Conservation (phyloP, 805 yeast species). For the Candida coquimbonensis region DNA sequence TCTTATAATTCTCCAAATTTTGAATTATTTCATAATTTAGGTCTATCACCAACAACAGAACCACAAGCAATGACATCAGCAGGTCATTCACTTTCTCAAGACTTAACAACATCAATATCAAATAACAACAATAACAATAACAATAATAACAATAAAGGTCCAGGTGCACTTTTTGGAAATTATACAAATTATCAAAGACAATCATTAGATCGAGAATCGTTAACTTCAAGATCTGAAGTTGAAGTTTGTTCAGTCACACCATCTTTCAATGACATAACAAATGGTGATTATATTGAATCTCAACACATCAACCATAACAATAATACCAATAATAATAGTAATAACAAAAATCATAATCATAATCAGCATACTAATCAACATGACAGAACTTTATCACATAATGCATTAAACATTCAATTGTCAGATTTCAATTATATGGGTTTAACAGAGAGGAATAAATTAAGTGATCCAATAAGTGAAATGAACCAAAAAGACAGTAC, state of each 20-base stretch:
- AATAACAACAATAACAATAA: neutral
- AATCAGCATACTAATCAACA: no score
- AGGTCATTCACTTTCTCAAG: neutral
- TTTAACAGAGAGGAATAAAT: no score
- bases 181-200: constrained; percentile 1
- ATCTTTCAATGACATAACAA: constrained; percentile 31
- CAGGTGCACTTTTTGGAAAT: constrained; percentile 4
- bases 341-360: neutral
- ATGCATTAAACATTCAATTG: no score
- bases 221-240: constrained; percentile 15
- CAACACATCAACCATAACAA: neutral
- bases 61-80: constrained; percentile 5
- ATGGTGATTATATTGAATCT: constrained; percentile 4
- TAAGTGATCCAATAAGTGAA: no score
- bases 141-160: no score
- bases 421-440: no score
- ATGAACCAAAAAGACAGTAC: no score
- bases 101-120: neutral
- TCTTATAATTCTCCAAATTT: constrained; percentile 1
- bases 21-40: constrained; percentile 5
- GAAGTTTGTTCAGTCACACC: constrained; percentile 36
- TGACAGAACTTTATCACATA: no score
- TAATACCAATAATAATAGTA: neutral
- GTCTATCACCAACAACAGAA: constrained; percentile 7
- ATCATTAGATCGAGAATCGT: constrained; percentile 3